A percentile compares a stretch with the other conserved stretches of the same genome.
Evolutionary conservation across 441 rosid genomes (phyloP).

Genomic region (Theobroma grandiflorum): DNA sequence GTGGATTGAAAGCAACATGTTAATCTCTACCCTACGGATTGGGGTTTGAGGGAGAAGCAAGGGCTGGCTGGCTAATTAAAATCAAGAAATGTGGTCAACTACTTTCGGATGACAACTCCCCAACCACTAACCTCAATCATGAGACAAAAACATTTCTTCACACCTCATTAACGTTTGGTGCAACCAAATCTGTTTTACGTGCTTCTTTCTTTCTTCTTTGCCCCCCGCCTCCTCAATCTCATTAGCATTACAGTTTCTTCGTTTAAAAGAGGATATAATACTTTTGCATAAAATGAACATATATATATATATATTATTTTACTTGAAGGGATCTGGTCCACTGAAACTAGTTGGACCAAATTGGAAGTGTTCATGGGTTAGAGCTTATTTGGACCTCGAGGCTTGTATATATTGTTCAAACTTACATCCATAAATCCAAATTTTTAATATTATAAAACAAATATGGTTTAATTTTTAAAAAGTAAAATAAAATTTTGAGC

Average conservation of each 20-base stretch:
- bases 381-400: background rate
- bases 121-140: slow-evolving; percentile 20
- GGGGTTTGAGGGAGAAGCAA: background rate
- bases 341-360: background rate
- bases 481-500: too few species aligned
- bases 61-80: background rate
- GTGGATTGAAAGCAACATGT: slow-evolving; percentile 11
- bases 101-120: background rate
- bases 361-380: too few species aligned
- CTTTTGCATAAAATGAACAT: background rate
- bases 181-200: slow-evolving; percentile 6
- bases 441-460: too few species aligned
- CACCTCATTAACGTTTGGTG: slow-evolving; percentile 25
- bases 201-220: background rate
- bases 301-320: too few species aligned
- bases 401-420: too few species aligned
- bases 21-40: background rate
- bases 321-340: background rate
- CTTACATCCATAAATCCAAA: background rate
- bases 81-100: background rate
- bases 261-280: too few species aligned
- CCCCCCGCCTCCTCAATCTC: too few species aligned
- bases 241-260: too few species aligned
- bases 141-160: slow-evolving; percentile 19
- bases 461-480: too few species aligned